Base-by-base conservation (phyloP, 2,329 filamentous ascomycete species). In the Fusarium newnesense region DNA sequence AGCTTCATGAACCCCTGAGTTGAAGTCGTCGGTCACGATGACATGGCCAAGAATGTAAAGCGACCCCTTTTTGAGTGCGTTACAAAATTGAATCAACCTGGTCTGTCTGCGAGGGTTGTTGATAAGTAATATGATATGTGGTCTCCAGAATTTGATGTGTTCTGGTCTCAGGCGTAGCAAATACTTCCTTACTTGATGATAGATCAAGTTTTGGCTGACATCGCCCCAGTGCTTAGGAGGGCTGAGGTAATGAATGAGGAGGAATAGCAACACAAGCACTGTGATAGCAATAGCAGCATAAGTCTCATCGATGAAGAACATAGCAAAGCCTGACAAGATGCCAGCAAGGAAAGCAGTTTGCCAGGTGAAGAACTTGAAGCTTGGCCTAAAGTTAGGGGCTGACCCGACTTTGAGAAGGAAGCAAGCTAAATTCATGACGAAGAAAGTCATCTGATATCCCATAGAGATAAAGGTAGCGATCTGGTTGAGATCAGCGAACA, bases 81-180 rank as follows among this genome's bases (percentile, higher is more conserved):
- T 97, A 82, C 94, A 97, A 75, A 97, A 97, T 67, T 95, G 93
- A 5, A 97, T 96, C 44, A 97, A 87, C 46, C 93, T 92, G 60
- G 93, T 94, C 79, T 96, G 93, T 10, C 88, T 88, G n/a, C 94
- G 88, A 8, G 94, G 93, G 76, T 96, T 90, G 78, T 96, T 96
- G 72, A 96, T 90, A 60, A 97, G 89, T 0, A 97, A 86, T 53
- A 97, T 88, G 47, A 97, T 95, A 73, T 97, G 94, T 1, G 94
- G 94, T 58, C 94, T 88, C 94, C 95, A 97, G 80, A 97, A 97
- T 78, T 97, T 97, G 81, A 97, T 95, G 79, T 97, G 94, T 76
- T 97, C 94, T 40, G 94, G 94, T 56, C 90, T 91, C 36, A 97
- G 84, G n/a, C 94, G 90, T 36, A 97, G 85, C 36, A 97, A 83